phyloP scores from a whole-genome alignment of 257 asterid species.

The Verbascum thapsus region DNA sequence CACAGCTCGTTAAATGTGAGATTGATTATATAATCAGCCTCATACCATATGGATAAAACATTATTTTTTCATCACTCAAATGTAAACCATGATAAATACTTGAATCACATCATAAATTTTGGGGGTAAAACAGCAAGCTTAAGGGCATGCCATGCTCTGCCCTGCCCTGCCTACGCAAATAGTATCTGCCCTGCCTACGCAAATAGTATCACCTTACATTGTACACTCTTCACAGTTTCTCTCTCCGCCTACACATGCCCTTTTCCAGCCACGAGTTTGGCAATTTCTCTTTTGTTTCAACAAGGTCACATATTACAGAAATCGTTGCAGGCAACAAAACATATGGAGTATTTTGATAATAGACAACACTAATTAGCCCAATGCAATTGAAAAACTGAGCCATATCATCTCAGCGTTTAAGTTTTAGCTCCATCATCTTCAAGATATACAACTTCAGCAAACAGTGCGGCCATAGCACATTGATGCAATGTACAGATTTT shows the following conservation, averaged over 20 bases:
- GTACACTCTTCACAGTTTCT: not conserved
- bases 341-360: not conserved
- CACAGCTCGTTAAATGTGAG: too few relatives aligned
- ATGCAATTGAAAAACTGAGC: slow-evolving; percentile 7
- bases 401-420: slow-evolving; percentile 27
- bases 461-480: slow-evolving; percentile 72
- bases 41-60: too few relatives aligned
- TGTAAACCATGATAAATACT: too few relatives aligned
- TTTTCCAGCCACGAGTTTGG: slow-evolving; percentile 9
- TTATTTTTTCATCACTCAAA: too few relatives aligned
- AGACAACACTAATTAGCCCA: slow-evolving; percentile 5
- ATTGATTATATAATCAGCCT: too few relatives aligned
- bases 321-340: slow-evolving; percentile 13
- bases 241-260: slow-evolving; percentile 9
- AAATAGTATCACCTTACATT: too few relatives aligned
- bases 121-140: too few relatives aligned
- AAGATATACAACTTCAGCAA: slow-evolving; percentile 41
- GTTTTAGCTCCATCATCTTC: slow-evolving; percentile 5
- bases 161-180: too few relatives aligned
- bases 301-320: slow-evolving; percentile 17
- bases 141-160: too few relatives aligned
- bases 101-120: too few relatives aligned
- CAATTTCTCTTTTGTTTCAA: not conserved
- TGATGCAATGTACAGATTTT: slow-evolving; percentile 63
- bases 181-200: too few relatives aligned